Conservation (phyloP, 345 rosid genomes). For the Hirschfeldia incana region DNA sequence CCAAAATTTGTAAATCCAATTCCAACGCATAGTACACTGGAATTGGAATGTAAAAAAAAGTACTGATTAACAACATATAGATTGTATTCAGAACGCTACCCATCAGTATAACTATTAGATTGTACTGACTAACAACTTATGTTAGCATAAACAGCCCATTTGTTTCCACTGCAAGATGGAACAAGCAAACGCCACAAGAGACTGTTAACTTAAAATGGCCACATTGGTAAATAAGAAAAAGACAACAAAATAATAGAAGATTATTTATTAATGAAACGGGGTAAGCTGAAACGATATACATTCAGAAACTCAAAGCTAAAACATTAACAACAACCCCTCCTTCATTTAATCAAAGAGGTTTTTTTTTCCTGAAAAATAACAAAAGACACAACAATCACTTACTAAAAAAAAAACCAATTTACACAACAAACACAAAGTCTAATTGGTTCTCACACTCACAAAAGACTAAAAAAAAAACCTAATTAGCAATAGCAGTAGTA, state of each 20-base stretch:
- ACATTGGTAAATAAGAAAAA: background rate
- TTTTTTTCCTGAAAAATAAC: conserved; percentile 44
- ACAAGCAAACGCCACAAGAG: background rate
- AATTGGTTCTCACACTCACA: conserved; percentile 51
- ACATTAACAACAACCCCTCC: conserved; percentile 51
- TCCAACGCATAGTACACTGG: background rate
- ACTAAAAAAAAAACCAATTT: conserved; percentile 61
- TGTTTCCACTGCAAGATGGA: background rate
- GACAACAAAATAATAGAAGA: background rate
- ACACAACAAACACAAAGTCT: conserved; percentile 49
- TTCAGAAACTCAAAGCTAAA: conserved; percentile 46
- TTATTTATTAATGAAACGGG: conserved; percentile 54
- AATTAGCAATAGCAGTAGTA: conserved; percentile 31
- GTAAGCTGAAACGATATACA: conserved; percentile 72
- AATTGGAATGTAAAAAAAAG: background rate
- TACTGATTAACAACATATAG: background rate
- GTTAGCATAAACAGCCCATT: no score
- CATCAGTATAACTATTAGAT: no score
- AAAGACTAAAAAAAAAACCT: conserved; percentile 60
- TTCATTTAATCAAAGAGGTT: conserved; percentile 40
- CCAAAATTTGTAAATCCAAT: background rate
- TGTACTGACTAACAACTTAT: no score
- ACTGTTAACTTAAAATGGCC: background rate
- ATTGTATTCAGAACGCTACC: background rate
- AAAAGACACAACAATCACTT: conserved; percentile 45